These are phyloP conservation scores for Quercus robur DNA, from an alignment of 306 rosid species.

Conservation along the genomic window DNA sequence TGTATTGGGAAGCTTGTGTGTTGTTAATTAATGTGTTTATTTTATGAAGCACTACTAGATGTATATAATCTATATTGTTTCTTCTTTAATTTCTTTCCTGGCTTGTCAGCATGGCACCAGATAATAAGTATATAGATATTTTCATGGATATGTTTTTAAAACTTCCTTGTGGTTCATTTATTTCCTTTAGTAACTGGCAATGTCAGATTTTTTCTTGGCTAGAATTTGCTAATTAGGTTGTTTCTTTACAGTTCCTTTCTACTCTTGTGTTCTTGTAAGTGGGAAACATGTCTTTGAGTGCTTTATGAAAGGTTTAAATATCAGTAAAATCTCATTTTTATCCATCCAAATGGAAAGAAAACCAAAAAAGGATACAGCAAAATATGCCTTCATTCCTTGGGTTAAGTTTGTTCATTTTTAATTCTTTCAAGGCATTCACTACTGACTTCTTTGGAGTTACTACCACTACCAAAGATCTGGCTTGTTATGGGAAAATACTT, in stretches of 20 bases:
- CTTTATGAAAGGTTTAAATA: not conserved
- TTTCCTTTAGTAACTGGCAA: not conserved
- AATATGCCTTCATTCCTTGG: not conserved
- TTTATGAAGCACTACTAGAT: too few relatives aligned
- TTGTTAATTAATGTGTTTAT: not conserved
- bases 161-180: not conserved
- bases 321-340: not conserved
- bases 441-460: too few relatives aligned
- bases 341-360: not conserved
- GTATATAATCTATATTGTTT: not conserved
- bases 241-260: not conserved
- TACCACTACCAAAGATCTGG: too few relatives aligned
- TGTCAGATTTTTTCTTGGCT: not conserved
- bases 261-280: not conserved
- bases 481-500: not conserved
- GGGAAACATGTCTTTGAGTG: not conserved
- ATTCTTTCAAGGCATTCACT: too few relatives aligned
- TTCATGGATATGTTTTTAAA: not conserved
- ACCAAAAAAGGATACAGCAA: not conserved
- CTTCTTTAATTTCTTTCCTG: not conserved
- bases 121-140: not conserved
- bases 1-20: not conserved
- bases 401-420: too few relatives aligned
- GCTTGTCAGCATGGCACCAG: not conserved
- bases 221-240: not conserved